Evolutionary conservation across 2,329 filamentous ascomycete species (phyloP).

Genomic region (Zopfia rhizophila): DNA sequence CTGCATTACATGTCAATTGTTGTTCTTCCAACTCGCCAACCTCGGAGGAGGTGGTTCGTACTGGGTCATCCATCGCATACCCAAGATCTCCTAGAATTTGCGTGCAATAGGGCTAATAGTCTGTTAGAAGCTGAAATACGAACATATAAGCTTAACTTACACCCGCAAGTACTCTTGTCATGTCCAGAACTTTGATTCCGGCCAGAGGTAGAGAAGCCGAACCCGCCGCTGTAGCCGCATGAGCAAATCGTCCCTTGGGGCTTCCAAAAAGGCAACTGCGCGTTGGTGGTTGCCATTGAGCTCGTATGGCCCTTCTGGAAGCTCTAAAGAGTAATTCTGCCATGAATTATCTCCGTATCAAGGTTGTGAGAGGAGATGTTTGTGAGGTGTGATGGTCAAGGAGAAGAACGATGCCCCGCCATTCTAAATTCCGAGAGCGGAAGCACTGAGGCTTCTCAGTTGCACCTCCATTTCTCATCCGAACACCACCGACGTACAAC

Average conservation of each 20-base stretch:
- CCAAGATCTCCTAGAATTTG: conserved; percentile 96
- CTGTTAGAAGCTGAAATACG: conserved; percentile 36
- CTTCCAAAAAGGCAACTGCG: conserved; percentile 21
- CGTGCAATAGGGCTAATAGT: conserved; percentile 86
- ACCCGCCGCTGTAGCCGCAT: conserved; percentile 53
- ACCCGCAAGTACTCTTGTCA: conserved; percentile 95
- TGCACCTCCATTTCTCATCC: conserved; percentile 32
- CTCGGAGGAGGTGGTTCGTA: conserved; percentile 47
- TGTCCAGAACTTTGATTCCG: conserved; percentile 90
- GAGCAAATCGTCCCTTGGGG: conserved; percentile 51
- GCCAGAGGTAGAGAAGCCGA: conserved; percentile 73
- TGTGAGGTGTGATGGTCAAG: conserved; percentile 1
- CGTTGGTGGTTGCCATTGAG: conserved; percentile 8
- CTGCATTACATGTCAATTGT: conserved; percentile 58
- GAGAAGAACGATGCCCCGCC: conserved; percentile 6
- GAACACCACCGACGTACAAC: conserved; percentile 35
- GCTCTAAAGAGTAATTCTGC: conserved; percentile 22
- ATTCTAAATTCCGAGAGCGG: conserved; percentile 4
- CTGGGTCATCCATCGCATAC: conserved; percentile 64
- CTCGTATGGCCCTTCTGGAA: conserved; percentile 25
- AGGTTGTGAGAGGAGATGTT: neutral
- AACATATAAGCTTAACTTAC: conserved; percentile 65
- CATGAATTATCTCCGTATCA: conserved; percentile 17
- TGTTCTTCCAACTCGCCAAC: conserved; percentile 30
- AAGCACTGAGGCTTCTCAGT: conserved; percentile 8